Base-by-base conservation (phyloP, 75 land plant genomes). In the Cunninghamia lanceolata region DNA sequence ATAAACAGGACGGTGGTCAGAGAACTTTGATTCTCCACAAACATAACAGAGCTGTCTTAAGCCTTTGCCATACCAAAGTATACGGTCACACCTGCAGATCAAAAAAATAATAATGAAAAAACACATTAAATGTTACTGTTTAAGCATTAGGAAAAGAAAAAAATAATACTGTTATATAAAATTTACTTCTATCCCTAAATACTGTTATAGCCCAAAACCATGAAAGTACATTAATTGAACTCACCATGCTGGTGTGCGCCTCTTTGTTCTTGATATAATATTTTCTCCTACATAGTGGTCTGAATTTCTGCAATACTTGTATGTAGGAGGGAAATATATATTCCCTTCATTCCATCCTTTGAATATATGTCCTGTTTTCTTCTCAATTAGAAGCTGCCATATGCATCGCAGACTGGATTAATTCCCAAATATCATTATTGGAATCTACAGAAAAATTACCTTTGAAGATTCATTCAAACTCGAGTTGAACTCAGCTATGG, bases 181-280 rank as follows among this genome's bases (percentile, higher is more conserved):
- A 47, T 47, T 6, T 47, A 47, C 2, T 50, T 14, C 0, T 50
- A 2, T 32, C 11, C 16, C 38, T 3, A 0, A 59, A 54, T 59
- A 19, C 28, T 59, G 28, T 19, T 11, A 17, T 59, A 19, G 68
- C 3, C 21, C 15, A 59, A 73, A 32, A 30, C 38, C 13, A 32
- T 73, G 36, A 34, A 50, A 73, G 15, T 2, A 13, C 16, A 34
- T 30, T 73, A 73, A 34, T 36, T 93, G 86, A 42, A 13, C 86
- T 86, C 93, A 95, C 99, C 99, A 98, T 75, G 99, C 99, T 75
- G 99, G 99, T 42, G 99, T 95, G 47, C 99, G 89, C 52, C 95
- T 83, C 85, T 96, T 95, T 87, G 92, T 96, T 86, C 93, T 95
- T n/a, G 92, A 91, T 53, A 90, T 91, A 76, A 84, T 66, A 83